These are phyloP conservation scores for Phytophthora quininea DNA, from an alignment of 352 stramenopile genomes.

Conservation along the genomic window DNA sequence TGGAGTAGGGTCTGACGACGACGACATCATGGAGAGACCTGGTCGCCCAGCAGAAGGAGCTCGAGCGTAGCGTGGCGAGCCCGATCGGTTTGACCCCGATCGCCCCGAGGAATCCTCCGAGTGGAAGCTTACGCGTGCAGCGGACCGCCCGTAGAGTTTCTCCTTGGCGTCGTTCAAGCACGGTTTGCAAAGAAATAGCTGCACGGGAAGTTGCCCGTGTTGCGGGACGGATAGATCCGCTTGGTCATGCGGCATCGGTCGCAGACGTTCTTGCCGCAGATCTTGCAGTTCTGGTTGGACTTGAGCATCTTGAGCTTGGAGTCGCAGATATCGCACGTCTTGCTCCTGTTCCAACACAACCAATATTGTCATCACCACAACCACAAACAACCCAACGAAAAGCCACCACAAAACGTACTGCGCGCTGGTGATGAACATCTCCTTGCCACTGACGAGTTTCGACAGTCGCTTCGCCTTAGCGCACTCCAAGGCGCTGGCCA, in stretches of 20 bases:
- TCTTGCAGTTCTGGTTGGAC: conserved; percentile 62
- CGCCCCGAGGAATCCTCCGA: conserved; percentile 41
- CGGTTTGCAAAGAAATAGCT: conserved; percentile 64
- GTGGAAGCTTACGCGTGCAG: conserved; percentile 44
- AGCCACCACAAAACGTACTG: conserved; percentile 34
- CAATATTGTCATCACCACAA: conserved; percentile 11
- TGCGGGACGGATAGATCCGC: conserved; percentile 56
- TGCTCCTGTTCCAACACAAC: conserved; percentile 25
- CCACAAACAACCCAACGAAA: neutral
- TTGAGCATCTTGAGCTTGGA: conserved; percentile 61
- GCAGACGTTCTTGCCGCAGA: conserved; percentile 73
- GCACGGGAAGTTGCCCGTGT: conserved; percentile 59
- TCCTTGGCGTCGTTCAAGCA: conserved; percentile 56
- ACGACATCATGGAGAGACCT: conserved; percentile 34
- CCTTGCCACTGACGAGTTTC: conserved; percentile 52
- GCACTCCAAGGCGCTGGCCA: conserved; percentile 61
- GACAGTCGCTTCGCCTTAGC: conserved; percentile 64
- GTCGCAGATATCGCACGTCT: conserved; percentile 68
- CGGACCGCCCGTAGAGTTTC: conserved; percentile 40
- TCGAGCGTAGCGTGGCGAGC: conserved; percentile 22
- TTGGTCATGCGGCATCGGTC: conserved; percentile 67
- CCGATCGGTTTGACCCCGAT: conserved; percentile 31
- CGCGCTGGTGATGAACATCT: conserved; percentile 55
- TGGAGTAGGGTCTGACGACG: conserved; percentile 22
- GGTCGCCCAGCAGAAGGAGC: conserved; percentile 17